Evolutionary conservation across 2,329 filamentous ascomycete genomes (phyloP), one percentile per base, ranked within the genome.

Genomic region (Didymella segeticola): DNA sequence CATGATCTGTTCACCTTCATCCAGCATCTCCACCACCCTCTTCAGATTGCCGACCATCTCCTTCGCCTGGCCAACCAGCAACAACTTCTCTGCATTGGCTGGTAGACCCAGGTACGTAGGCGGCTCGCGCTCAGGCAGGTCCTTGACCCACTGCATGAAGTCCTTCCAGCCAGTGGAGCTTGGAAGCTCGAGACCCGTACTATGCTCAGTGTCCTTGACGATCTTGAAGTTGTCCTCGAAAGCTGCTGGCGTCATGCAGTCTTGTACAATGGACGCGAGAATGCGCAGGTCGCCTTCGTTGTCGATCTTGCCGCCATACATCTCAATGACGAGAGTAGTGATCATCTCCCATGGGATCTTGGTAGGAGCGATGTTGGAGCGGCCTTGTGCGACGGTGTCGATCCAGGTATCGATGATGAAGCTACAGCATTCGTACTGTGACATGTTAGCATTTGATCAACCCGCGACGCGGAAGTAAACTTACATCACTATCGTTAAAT

Each of bases 311-410:
- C 95, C 95, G 61, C 95, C 95, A 71, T 99, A 99, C 59, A 93
- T 98, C 77, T 98, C 93, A 1, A 89, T 90, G 53, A 99, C 84
- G 14, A 99, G 84, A 48, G 89, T 92, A 56, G 91, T 88, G 59
- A 99, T 88, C 85, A 99, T 93, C 52, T 96, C 89, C 95, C 95
- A 99, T 1, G 95, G 96, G 17, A 99, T 90, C 70, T 96, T 96
- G 68, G 89, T 86, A 4, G 95, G 95, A 2, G 93, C 91, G 64
- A 99, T 88, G 74, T 99, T 99, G 56, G 91, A 93, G 54, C 95
- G 88, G 61, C 89, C 91, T 64, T 89, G 86, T 2, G 93, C 90
- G 26, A 91, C 86, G 4, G 82, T 82, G 65, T 97, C 91, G 59
- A 97, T 83, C 95, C 95, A 99, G 26, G 89, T 90, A 71, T 99